Evolutionary conservation across 345 rosid species (phyloP).

Genomic region (Rhodamnia argentea): DNA sequence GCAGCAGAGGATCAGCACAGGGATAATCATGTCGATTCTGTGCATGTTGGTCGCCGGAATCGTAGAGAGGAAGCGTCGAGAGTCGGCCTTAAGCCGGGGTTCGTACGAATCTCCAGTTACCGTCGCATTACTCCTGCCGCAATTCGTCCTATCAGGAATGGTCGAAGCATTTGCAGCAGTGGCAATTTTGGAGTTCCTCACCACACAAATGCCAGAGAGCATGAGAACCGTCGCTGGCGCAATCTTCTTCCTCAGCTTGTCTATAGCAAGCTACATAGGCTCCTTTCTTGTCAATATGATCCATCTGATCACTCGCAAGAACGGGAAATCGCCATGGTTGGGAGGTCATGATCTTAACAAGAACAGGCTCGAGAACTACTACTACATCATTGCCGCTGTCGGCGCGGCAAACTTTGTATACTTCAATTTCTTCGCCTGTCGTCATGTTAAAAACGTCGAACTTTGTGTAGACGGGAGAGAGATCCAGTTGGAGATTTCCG

Average conservation of each 20-base stretch:
- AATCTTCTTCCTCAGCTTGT: conserved; percentile 50
- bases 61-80: conserved; percentile 33
- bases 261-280: conserved; percentile 40
- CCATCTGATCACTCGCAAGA: conserved; percentile 2
- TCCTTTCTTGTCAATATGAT: conserved; percentile 33
- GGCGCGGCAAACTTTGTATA: conserved; percentile 34
- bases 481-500: not conserved
- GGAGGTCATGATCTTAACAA: conserved; percentile 56
- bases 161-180: conserved; percentile 65
- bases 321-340: conserved; percentile 34
- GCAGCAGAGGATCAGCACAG: conserved; percentile 38
- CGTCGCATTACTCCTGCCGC: conserved; percentile 39
- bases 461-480: not conserved
- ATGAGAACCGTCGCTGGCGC: conserved; percentile 80
- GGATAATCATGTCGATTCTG: conserved; percentile 40
- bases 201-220: conserved; percentile 55
- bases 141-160: conserved; percentile 50
- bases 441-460: conserved; percentile 6
- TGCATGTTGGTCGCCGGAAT: conserved; percentile 48
- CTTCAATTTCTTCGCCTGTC: conserved; percentile 39
- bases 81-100: conserved; percentile 21
- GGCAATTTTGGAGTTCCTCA: conserved; percentile 58
- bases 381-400: conserved; percentile 31
- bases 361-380: conserved; percentile 40
- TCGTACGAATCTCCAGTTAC: conserved; percentile 38